A percentile compares a stretch with the other conserved stretches of the same genome.
These are phyloP conservation scores for Epichloe festucae DNA, from an alignment of 2,329 filamentous ascomycete genomes.

Conservation along the genomic window DNA sequence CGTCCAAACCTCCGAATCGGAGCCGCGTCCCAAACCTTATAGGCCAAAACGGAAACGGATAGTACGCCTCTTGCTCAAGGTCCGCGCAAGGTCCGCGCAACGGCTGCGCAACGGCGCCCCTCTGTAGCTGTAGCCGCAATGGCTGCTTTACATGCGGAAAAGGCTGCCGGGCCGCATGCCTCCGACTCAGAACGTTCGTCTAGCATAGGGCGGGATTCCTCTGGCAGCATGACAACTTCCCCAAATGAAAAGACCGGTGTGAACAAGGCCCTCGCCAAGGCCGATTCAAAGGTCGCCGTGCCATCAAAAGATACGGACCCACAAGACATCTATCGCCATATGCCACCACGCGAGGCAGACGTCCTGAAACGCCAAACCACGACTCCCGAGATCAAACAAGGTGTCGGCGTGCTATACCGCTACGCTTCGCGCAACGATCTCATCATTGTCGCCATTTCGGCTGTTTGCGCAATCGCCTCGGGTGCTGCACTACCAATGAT, in stretches of 20 bases:
- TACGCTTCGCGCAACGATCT: conserved; percentile 56
- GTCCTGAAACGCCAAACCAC: conserved; percentile 58
- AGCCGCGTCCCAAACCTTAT: neutral
- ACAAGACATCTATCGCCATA: conserved; percentile 44
- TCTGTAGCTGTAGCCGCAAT: neutral
- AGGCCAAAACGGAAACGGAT: neutral
- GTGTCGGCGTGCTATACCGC: conserved; percentile 52
- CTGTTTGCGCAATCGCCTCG: conserved; percentile 53
- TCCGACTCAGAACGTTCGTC: conserved; percentile 4
- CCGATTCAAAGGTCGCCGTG: conserved; percentile 9
- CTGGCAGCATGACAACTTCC: conserved; percentile 2
- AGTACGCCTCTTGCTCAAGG: neutral
- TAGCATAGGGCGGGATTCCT: conserved; percentile 2
- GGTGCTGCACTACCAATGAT: conserved; percentile 69
- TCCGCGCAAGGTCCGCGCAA: neutral
- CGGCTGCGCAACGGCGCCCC: conserved; percentile 2
- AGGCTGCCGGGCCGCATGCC: neutral
- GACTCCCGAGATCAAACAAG: conserved; percentile 49
- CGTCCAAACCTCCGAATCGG: neutral
- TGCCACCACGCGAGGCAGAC: conserved; percentile 51
- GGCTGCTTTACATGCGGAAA: conserved; percentile 1
- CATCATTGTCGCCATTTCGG: conserved; percentile 47
- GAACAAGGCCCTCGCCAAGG: conserved; percentile 6
- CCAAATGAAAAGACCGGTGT: conserved; percentile 1
- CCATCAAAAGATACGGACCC: conserved; percentile 23